These are phyloP conservation scores for Glycyrrhiza uralensis DNA, from an alignment of 306 rosid species.

Conservation along the genomic window DNA sequence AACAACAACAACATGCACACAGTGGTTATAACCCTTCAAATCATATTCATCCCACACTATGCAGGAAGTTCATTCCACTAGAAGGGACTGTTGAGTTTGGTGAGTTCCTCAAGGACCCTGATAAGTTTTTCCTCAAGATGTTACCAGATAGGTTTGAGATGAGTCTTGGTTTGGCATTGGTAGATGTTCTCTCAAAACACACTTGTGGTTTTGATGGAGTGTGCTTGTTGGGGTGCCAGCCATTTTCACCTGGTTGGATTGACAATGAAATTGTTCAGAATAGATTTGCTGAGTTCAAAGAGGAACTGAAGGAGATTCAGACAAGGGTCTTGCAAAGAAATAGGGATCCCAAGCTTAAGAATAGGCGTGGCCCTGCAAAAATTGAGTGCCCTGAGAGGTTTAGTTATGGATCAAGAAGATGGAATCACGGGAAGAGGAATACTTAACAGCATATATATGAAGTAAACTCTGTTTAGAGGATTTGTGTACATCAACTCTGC, in stretches of 20 bases:
- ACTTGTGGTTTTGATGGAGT: slow-evolving; percentile 52
- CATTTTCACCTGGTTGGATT: slow-evolving; percentile 50
- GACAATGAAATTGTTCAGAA: slow-evolving; percentile 41
- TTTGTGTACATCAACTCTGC: neutral
- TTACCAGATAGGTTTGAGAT: slow-evolving; percentile 55
- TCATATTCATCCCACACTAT: slow-evolving; percentile 54
- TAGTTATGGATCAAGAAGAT: slow-evolving; percentile 32
- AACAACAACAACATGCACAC: slow-evolving; percentile 56
- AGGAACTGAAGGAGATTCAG: slow-evolving; percentile 48
- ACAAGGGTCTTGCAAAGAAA: slow-evolving; percentile 49
- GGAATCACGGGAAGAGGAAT: slow-evolving; percentile 49
- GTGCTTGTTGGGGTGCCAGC: slow-evolving; percentile 45
- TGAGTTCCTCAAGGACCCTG: slow-evolving; percentile 64
- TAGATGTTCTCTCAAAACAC: slow-evolving; percentile 47
- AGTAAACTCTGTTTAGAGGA: slow-evolving; percentile 26
- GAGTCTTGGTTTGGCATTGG: slow-evolving; percentile 48
- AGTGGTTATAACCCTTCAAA: slow-evolving; percentile 50
- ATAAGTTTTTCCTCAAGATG: slow-evolving; percentile 49
- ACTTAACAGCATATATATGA: slow-evolving; percentile 61
- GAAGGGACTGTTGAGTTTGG: slow-evolving; percentile 69
- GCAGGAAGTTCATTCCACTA: slow-evolving; percentile 50
- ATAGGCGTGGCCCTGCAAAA: slow-evolving; percentile 50
- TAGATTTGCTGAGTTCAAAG: slow-evolving; percentile 46
- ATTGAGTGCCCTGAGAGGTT: slow-evolving; percentile 49
- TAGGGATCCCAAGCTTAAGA: slow-evolving; percentile 52